These are phyloP conservation scores for Globisporangium middletonii DNA, from an alignment of 352 stramenopile species.

Conservation along the genomic window DNA sequence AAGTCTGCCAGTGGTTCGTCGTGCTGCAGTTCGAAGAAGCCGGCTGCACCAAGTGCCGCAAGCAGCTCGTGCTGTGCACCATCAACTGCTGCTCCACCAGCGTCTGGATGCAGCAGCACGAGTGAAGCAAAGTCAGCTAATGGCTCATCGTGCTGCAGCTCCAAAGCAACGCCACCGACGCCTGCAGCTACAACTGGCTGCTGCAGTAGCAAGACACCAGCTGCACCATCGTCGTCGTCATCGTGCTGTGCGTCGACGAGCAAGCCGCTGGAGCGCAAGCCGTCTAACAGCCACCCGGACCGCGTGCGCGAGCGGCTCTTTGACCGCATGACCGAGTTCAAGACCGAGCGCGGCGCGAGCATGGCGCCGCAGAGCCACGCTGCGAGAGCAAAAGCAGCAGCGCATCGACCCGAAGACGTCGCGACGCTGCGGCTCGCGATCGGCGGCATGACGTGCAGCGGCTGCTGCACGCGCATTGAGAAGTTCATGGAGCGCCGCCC, in stretches of 20 bases:
- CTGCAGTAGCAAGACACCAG: not conserved
- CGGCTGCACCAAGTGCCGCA: not conserved
- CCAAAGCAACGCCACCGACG: too few species aligned
- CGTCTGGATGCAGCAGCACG: too few species aligned
- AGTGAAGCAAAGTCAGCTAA: too few species aligned
- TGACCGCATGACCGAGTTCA: conserved; percentile 35
- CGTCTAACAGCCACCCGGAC: conserved; percentile 7
- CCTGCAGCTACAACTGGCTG: not conserved
- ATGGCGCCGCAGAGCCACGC: conserved; percentile 6
- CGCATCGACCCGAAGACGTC: not conserved
- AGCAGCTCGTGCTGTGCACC: not conserved
- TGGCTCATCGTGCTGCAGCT: too few species aligned
- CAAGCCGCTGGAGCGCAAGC: conserved; percentile 2
- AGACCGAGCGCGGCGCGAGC: conserved; percentile 16
- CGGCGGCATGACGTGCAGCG: conserved; percentile 82
- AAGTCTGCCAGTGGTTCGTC: not conserved
- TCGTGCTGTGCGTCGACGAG: conserved; percentile 9
- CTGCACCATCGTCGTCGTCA: not conserved
- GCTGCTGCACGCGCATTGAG: conserved; percentile 85
- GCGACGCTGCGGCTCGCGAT: conserved; percentile 48
- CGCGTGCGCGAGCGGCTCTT: conserved; percentile 25
- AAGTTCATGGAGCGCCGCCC: conserved; percentile 45
- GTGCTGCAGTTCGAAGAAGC: not conserved
- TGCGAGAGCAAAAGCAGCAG: not conserved
- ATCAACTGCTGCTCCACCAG: too few species aligned